Conservation (phyloP, 257 asterid genomes). For the Eucommia ulmoides region DNA sequence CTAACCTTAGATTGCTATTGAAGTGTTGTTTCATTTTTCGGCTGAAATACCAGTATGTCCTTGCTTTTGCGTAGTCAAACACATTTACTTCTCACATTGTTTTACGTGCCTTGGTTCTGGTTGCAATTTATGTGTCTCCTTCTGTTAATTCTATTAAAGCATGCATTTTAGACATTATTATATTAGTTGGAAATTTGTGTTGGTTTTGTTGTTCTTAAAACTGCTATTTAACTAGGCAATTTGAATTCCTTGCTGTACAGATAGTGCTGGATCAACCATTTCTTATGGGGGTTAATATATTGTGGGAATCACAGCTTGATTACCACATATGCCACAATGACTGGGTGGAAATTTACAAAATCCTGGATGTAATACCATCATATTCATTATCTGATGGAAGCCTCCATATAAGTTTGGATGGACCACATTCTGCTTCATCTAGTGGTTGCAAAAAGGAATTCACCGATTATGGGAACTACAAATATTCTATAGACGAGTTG, state of each 20-base stretch:
- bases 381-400: slow-evolving; percentile 63
- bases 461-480: slow-evolving; percentile 37
- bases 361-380: slow-evolving; percentile 69
- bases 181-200: background rate
- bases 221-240: background rate
- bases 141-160: background rate
- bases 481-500: slow-evolving; percentile 58
- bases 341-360: slow-evolving; percentile 77
- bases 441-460: slow-evolving; percentile 34
- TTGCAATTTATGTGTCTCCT: background rate
- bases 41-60: no score
- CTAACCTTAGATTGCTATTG: no score
- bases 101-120: background rate
- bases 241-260: slow-evolving; percentile 31
- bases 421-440: slow-evolving; percentile 31
- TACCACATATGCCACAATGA: slow-evolving; percentile 81
- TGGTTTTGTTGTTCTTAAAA: background rate
- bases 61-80: no score
- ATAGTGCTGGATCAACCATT: slow-evolving; percentile 87
- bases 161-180: background rate
- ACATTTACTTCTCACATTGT: background rate
- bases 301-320: slow-evolving; percentile 98
- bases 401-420: slow-evolving; percentile 61
- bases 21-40: no score
- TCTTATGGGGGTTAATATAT: slow-evolving; percentile 80